phyloP scores from a whole-genome alignment of 169 alveolate species.

The Plasmodium knowlesi region DNA sequence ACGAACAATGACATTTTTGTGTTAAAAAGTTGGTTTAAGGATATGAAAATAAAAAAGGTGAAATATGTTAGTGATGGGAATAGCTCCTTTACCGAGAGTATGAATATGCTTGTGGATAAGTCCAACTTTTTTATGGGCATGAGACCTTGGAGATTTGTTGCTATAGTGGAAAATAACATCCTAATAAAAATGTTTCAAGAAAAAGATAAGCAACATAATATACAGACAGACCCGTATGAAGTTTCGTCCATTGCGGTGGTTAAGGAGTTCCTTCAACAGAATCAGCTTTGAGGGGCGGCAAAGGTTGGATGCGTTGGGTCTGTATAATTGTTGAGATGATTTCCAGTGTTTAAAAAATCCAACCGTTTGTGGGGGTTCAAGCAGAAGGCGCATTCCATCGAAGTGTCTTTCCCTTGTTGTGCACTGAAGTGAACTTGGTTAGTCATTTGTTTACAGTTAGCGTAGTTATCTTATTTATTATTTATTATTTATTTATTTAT shows the following conservation, averaged over 20 bases:
- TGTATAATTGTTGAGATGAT: not conserved
- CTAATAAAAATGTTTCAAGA: conserved; percentile 80
- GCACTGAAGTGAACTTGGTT: not conserved
- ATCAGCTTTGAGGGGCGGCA: conserved; percentile 6
- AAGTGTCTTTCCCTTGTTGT: not conserved
- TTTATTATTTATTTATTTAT: not conserved
- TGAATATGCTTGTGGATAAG: conserved; percentile 82
- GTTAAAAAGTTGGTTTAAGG: conserved; percentile 78
- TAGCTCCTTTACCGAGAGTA: conserved; percentile 77
- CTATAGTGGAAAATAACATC: conserved; percentile 77
- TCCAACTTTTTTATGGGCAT: conserved; percentile 81
- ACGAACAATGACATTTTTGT: conserved; percentile 82
- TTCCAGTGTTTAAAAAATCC: not conserved
- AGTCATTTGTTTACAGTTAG: not conserved
- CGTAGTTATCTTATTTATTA: not conserved
- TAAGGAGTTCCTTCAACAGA: conserved; percentile 66
- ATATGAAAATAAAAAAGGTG: conserved; percentile 72
- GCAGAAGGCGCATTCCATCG: not conserved
- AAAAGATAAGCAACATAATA: conserved; percentile 75
- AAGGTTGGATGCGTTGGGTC: not conserved
- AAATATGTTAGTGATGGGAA: conserved; percentile 81
- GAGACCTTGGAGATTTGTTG: conserved; percentile 83
- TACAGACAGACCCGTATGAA: conserved; percentile 78
- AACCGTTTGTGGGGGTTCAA: not conserved
- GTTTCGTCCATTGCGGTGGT: conserved; percentile 77